Conservation (phyloP, 352 stramenopile genomes). For the Phytophthora pluvialis region DNA sequence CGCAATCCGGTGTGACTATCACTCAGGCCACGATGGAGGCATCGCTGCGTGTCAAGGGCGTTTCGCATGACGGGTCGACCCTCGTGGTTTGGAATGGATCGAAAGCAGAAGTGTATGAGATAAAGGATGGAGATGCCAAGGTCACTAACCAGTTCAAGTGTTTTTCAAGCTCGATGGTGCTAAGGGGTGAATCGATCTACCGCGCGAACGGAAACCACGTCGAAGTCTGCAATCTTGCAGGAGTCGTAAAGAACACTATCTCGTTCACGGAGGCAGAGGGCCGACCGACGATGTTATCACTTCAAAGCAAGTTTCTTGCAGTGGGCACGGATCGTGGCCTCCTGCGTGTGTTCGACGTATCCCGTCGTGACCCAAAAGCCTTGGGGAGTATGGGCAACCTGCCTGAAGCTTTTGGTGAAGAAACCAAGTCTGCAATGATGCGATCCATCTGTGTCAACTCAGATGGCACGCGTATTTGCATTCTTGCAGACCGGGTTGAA, state of each 20-base stretch:
- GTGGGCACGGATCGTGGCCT: constrained; percentile 87
- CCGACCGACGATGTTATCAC: constrained; percentile 73
- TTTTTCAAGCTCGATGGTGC: constrained; percentile 66
- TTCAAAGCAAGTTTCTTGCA: constrained; percentile 92
- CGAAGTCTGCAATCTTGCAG: constrained; percentile 89
- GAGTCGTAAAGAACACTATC: constrained; percentile 88
- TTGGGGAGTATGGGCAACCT: constrained; percentile 88
- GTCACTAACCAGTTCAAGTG: constrained; percentile 78
- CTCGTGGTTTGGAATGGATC: constrained; percentile 89
- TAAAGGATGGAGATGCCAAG: constrained; percentile 73
- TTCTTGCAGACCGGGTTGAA: constrained; percentile 86
- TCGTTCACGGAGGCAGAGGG: constrained; percentile 93
- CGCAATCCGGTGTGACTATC: constrained; percentile 48
- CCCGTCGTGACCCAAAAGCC: constrained; percentile 83
- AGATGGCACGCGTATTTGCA: constrained; percentile 89
- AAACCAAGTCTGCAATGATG: constrained; percentile 61
- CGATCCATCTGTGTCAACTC: constrained; percentile 85
- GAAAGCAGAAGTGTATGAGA: constrained; percentile 89
- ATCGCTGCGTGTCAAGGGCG: constrained; percentile 80
- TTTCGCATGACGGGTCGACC: constrained; percentile 79
- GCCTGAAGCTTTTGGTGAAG: constrained; percentile 56
- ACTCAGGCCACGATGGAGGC: constrained; percentile 69
- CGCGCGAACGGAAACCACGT: constrained; percentile 85
- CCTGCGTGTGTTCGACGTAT: constrained; percentile 91
- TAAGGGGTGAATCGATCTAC: constrained; percentile 90